These are phyloP conservation scores for Hyaloscypha hepaticicola DNA, from an alignment of 495 filamentous ascomycete species.

Conservation along the genomic window DNA sequence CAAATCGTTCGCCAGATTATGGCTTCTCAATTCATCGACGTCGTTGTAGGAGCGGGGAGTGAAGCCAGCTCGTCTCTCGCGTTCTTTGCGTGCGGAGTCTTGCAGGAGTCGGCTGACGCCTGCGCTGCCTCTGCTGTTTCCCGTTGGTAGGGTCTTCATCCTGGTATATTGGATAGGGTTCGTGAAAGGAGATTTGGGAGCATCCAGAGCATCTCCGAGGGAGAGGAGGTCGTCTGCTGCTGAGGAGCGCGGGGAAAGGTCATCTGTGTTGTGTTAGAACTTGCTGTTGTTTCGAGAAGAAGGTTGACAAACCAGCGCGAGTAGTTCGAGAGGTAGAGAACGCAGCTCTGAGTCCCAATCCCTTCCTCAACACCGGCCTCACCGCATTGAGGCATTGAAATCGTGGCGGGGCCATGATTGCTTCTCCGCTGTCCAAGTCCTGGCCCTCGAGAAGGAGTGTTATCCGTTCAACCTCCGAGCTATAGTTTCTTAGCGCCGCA, in stretches of 20 bases:
- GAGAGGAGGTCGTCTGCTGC: conserved; percentile 5
- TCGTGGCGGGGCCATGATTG: conserved; percentile 27
- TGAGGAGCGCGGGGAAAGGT: neutral
- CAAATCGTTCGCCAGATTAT: conserved; percentile 7
- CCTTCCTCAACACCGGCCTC: conserved; percentile 10
- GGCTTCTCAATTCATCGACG: neutral
- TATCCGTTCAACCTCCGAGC: neutral
- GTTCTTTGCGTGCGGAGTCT: neutral
- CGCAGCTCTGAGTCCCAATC: conserved; percentile 11
- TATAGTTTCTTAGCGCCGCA: conserved; percentile 16
- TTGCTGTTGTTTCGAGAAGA: neutral
- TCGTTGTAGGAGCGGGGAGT: neutral
- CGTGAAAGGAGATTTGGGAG: neutral
- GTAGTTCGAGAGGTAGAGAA: conserved; percentile 25
- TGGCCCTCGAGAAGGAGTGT: neutral
- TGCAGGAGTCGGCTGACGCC: neutral
- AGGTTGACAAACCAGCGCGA: conserved; percentile 20
- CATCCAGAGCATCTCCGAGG: conserved; percentile 1
- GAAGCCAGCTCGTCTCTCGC: neutral
- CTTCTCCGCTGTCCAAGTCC: neutral
- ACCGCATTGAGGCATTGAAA: conserved; percentile 31
- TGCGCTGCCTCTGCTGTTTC: neutral
- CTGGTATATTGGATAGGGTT: neutral
- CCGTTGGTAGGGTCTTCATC: neutral
- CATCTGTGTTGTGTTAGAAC: conserved; percentile 21